phyloP scores from a whole-genome alignment of 352 stramenopile genomes.

The Pythium volutum region DNA sequence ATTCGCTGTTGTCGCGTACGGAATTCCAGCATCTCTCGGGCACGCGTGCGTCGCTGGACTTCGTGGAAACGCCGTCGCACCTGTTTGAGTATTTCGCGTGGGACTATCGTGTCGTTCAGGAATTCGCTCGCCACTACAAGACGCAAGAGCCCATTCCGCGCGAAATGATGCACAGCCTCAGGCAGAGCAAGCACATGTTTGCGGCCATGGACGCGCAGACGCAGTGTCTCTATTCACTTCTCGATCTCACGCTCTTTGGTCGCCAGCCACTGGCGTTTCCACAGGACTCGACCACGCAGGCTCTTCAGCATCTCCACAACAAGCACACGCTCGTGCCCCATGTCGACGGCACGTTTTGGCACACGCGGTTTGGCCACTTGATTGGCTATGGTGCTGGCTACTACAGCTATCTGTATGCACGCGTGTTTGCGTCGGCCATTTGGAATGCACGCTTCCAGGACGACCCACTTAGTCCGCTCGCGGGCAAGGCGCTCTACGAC shows the following conservation, averaged over 20 bases:
- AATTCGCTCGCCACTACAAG: conserved; percentile 83
- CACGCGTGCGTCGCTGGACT: conserved; percentile 92
- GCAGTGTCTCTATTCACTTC: conserved; percentile 79
- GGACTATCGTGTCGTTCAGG: conserved; percentile 83
- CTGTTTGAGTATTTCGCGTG: conserved; percentile 97
- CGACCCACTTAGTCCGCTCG: conserved; percentile 47
- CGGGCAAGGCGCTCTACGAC: conserved; percentile 61
- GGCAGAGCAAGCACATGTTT: conserved; percentile 86
- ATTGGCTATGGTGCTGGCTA: conserved; percentile 90
- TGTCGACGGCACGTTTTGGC: conserved; percentile 76
- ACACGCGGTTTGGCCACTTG: conserved; percentile 88
- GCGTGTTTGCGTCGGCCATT: conserved; percentile 88
- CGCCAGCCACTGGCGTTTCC: conserved; percentile 41
- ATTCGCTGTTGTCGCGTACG: conserved; percentile 95
- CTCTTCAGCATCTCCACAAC: conserved; percentile 68
- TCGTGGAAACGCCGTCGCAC: conserved; percentile 96
- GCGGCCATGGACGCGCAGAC: conserved; percentile 87
- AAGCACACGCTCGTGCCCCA: conserved; percentile 70
- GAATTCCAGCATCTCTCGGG: conserved; percentile 97
- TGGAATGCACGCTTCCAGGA: conserved; percentile 77
- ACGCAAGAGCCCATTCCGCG: conserved; percentile 76
- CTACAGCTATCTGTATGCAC: conserved; percentile 91
- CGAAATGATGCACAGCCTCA: conserved; percentile 72
- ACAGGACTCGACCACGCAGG: conserved; percentile 48
- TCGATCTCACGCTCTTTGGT: conserved; percentile 73